Base-by-base conservation (phyloP, 2,329 filamentous ascomycete species). In the Neoscytalidium dimidiatum region DNA sequence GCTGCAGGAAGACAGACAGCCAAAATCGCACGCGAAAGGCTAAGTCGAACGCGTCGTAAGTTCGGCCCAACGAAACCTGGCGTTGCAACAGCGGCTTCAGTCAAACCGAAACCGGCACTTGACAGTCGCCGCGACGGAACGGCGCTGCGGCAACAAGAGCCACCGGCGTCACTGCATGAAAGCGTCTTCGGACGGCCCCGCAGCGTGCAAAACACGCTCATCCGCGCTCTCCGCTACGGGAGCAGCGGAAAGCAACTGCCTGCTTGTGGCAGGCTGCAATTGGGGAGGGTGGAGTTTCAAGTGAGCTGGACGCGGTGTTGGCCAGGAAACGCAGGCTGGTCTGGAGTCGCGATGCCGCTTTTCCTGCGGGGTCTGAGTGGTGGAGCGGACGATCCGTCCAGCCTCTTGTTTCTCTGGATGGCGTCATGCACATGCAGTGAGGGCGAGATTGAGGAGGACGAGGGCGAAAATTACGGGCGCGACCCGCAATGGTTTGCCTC, bases 371-470 rank as follows among this genome's bases (percentile, higher is more conserved):
- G 52, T 14, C 33, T 23, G 38, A 29, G 23, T 14, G 43, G 13
- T n/a, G 51, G 51, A 33, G 51, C 51, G 29, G 48, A 11, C 51
- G 51, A 53, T 58, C 35, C 8, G 53, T 29, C 53, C 51, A 56
- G 51, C 51, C 51, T 56, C 31, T 51, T 19, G 19, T 8, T 41
- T 35, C 29, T 23, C 19, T 26, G 53, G 26, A 60, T 60, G 56
- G 56, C 56, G 56, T 60, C 56, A 60, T 60, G 56, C 56, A 28
- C 26, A 26, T 44, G 56, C 56, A 41, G 56, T 44, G 38, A 46
- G 26, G 29, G 29, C 28, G 6, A 6, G 49, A n/a, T 23, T n/a
- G 53, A 11, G 8, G 23, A 31, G 21, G 49, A 23, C 46, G 49
- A 52, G 11, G 21, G 51, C 51, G 51, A 41, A 23, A 14, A 41